A percentile compares a stretch with the other conserved stretches of the same genome.
Evolutionary conservation across 495 filamentous ascomycete species (phyloP).

Genomic region (Xylaria venustula): DNA sequence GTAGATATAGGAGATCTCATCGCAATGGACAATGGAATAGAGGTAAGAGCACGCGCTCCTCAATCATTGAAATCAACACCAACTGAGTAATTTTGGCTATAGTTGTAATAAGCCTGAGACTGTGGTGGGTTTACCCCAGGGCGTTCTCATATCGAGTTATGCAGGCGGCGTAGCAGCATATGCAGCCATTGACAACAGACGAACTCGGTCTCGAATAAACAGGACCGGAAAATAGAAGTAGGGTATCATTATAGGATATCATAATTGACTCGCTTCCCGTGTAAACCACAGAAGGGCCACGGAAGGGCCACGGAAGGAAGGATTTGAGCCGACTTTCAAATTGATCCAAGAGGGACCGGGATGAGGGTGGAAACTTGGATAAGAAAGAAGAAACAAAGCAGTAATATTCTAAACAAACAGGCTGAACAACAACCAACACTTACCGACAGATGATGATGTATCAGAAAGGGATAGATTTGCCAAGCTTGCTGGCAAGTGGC

Average conservation of each 20-base stretch:
- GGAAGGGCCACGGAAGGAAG: too few species aligned
- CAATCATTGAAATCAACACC: conserved; percentile 4
- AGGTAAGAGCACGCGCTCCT: background rate
- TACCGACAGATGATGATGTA: conserved; percentile 24
- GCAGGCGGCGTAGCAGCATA: conserved; percentile 15
- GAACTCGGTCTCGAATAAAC: conserved; percentile 7
- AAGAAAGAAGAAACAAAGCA: conserved; percentile 12
- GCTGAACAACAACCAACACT: conserved; percentile 27
- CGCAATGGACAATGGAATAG: background rate
- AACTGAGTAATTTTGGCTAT: conserved; percentile 3
- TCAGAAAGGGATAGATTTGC: conserved; percentile 12
- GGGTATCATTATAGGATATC: background rate
- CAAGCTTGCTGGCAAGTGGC: conserved; percentile 12
- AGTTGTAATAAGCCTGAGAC: background rate
- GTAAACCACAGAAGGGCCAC: too few species aligned
- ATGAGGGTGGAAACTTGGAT: conserved; percentile 1
- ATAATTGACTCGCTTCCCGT: background rate
- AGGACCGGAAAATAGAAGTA: background rate
- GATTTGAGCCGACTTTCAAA: background rate
- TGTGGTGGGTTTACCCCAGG: conserved; percentile 3
- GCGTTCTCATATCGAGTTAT: conserved; percentile 6
- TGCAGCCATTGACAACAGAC: conserved; percentile 5
- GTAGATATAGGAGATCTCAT: background rate
- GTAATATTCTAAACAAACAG: conserved; percentile 26
- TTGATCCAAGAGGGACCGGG: background rate